A percentile compares a stretch with the other conserved stretches of the same genome.
phyloP scores from a whole-genome alignment of 1,284 basidiomycete species.

The Heterobasidion occidentale region DNA sequence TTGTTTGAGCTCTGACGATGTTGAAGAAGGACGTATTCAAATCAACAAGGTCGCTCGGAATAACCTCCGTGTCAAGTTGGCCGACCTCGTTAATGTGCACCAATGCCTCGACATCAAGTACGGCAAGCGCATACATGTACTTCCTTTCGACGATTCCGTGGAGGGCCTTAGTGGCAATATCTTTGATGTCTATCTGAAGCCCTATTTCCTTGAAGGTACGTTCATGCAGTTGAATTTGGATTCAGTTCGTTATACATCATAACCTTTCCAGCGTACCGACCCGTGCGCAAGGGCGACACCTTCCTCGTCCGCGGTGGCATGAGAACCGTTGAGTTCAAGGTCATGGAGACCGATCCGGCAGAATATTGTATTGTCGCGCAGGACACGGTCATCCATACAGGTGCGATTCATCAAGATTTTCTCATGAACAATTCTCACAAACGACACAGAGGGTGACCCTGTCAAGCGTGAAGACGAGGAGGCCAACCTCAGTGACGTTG shows the following conservation, averaged over 20 bases:
- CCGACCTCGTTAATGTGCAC: slow-evolving; percentile 93
- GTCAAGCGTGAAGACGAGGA: slow-evolving; percentile 99
- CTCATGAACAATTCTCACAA: too few species aligned
- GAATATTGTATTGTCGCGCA: slow-evolving; percentile 97
- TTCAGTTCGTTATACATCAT: background rate
- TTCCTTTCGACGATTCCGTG: slow-evolving; percentile 98
- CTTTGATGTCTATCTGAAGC: slow-evolving; percentile 98
- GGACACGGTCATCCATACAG: slow-evolving; percentile 93
- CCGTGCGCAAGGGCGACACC: slow-evolving; percentile 93
- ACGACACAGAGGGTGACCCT: slow-evolving; percentile 81
- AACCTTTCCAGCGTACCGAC: slow-evolving; percentile 68
- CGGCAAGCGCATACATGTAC: slow-evolving; percentile 94
- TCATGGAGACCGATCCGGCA: slow-evolving; percentile 90
- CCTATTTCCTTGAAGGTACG: slow-evolving; percentile 96
- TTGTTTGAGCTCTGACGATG: slow-evolving; percentile 90
- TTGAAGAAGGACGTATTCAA: slow-evolving; percentile 96
- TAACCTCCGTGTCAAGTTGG: slow-evolving; percentile 96
- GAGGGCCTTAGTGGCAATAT: slow-evolving; percentile 98
- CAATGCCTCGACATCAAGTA: slow-evolving; percentile 99
- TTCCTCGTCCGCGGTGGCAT: slow-evolving; percentile 98
- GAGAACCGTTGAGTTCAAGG: slow-evolving; percentile 99
- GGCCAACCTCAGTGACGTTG: slow-evolving; percentile 92
- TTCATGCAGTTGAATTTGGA: slow-evolving; percentile 1
- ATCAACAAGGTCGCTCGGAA: slow-evolving; percentile 99
- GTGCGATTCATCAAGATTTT: slow-evolving; percentile 25